Evolutionary conservation across 2,329 filamentous ascomycete species (phyloP), one percentile per base, ranked within the genome.

Genomic region (Phyllachora maydis): DNA sequence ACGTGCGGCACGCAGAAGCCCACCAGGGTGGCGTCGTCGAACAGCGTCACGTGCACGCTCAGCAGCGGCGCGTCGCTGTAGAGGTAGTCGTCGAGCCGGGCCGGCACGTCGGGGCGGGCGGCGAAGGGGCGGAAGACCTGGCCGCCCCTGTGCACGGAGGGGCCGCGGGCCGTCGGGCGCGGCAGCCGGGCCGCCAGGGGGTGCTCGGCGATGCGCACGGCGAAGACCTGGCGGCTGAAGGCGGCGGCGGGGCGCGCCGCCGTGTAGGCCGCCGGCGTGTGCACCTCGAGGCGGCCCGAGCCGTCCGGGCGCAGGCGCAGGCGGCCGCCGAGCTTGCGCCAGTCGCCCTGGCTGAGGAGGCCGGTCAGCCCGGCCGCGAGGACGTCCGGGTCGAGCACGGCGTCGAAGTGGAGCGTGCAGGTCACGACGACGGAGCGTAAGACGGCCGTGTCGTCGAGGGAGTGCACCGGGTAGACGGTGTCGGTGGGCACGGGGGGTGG

Each of bases 1-100:
- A 48, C 50, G 34, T 65, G 61, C 2, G 52, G 48, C 39, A 47
- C 59, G 2, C 41, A 39, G 1, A 65, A 30, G 0, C 45, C 43
- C 2, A 65, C 40, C 0, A 65, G 34, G 0, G 60, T 65, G 0
- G 54, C 52, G 26, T 66, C 52, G 3, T 32, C 35, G 33, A 65
- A 65, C 0, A 48, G 47, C 4, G 50, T 47, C 19, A 64, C 40
- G 29, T 59, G 54, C 4, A 65, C 37, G 4, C 46, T 45, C 4
- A 65, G 34, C 32, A 54, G 51, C 1, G 58, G 57, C 11, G 32
- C 37, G 32, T 61, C 56, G 4, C 35, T 29, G 20, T 37, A 33
- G 8, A 56, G 22, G 28, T 50, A 55, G 26, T 59, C 53, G 2
- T 43, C 35, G 0, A 55, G 30, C 3, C 31, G 41, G 8, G 28